Evolutionary conservation across 2,329 filamentous ascomycete species (phyloP), one percentile per base, ranked within the genome.

Genomic region (Claviceps quebecensis): DNA sequence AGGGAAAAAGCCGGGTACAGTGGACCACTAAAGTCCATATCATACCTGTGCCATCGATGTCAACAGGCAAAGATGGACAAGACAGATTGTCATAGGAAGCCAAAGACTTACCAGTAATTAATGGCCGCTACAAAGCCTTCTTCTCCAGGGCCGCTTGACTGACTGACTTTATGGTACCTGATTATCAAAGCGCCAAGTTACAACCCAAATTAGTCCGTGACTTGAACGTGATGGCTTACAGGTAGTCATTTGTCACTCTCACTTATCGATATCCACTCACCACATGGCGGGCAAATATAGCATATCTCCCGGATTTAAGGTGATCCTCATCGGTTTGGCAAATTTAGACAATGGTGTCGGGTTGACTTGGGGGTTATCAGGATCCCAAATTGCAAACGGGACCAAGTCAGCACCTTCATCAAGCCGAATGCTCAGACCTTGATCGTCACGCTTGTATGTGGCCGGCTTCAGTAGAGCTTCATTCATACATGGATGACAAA

Each of bases 271-370:
- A 34, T 17, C 2, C 26, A 63, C 73, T 63, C 56, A 86, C 87
- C 87, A 93, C 73, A 90, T 77, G 5, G 84, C 81, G 6, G 87
- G 87, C 34, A 93, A 69, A 66, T 93, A 93, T 16, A 93, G 65
- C 81, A 93, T 87, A 62, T 93, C 87, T 0, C 86, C 86, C 9
- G 81, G 76, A 1, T 82, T 65, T 3, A 93, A 66, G 0, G 81
- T 85, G 1, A 90, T 80, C n/a, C 75, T 70, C 55, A 88, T 58
- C 6, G 84, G 82, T 47, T 68, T 67, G 0, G 78, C 79, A 11
- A 82, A 68, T 38, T 66, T 59, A 1, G 83, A 86, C 58, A 83
- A 85, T 1, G 58, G 58, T 1, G 83, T 85, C 0, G 72, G 56
- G 45, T 73, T 69, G 14, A 61, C 53, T 0, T 62, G 63, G 0